phyloP scores from a whole-genome alignment of 1,284 basidiomycete species.

The Trametes polyzona region DNA sequence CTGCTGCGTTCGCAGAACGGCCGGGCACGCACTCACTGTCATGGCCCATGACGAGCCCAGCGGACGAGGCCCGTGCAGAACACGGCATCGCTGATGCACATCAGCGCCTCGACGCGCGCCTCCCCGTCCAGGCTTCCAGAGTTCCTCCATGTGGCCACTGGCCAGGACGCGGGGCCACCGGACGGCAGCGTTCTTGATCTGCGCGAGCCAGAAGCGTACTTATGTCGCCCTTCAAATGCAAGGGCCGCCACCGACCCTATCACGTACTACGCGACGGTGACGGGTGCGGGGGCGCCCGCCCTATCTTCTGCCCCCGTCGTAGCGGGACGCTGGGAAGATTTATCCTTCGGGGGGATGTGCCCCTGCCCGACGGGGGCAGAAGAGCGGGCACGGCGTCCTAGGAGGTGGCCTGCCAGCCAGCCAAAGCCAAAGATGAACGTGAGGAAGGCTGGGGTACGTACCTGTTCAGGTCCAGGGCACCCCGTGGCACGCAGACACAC shows the following conservation, averaged over 20 bases:
- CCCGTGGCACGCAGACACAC: not conserved
- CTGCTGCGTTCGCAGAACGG: not conserved
- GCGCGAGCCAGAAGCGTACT: conserved; percentile 1
- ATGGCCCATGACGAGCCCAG: not conserved
- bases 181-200: conserved; percentile 5
- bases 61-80: not conserved
- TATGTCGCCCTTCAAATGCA: not conserved
- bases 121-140: not conserved
- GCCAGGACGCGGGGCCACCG: not conserved
- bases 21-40: not conserved
- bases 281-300: not conserved
- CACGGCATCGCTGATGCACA: conserved; percentile 16
- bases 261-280: not conserved
- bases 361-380: not conserved
- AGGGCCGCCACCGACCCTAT: not conserved
- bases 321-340: not conserved
- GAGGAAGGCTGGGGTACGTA: not conserved
- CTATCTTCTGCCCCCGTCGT: not conserved
- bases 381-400: conserved; percentile 4
- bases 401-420: not conserved
- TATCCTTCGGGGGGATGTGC: not conserved
- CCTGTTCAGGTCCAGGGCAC: not conserved
- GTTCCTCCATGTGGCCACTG: too few species aligned
- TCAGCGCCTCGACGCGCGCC: conserved; percentile 1
- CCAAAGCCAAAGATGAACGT: too few species aligned